Evolutionary conservation across 345 rosid species (phyloP).

Genomic region (Gossypium herbaceum): DNA sequence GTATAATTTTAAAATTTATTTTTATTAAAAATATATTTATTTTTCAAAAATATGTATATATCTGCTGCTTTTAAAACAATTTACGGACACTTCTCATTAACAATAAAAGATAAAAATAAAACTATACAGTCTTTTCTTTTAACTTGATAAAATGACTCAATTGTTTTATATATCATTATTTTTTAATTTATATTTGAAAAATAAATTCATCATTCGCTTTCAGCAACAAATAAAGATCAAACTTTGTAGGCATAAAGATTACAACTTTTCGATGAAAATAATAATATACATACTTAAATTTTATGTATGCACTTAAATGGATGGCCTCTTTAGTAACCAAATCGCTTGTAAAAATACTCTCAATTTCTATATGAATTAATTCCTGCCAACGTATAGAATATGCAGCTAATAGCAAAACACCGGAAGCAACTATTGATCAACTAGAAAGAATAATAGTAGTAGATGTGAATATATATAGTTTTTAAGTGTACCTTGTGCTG

Average conservation of each 20-base stretch:
- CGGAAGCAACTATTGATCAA: neutral
- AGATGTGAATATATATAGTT: neutral
- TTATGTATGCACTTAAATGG: neutral
- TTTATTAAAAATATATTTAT: no score
- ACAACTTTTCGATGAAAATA: neutral
- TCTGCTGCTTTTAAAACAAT: no score
- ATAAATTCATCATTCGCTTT: neutral
- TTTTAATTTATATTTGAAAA: no score
- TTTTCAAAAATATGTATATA: no score
- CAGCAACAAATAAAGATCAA: neutral
- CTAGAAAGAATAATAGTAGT: conserved; percentile 9
- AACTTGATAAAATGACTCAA: no score
- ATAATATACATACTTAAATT: conserved; percentile 3
- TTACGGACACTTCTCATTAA: no score
- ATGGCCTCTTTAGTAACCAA: neutral
- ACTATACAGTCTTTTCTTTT: no score
- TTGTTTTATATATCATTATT: no score
- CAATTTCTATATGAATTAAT: neutral
- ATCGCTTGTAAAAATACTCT: conserved; percentile 6
- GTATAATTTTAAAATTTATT: no score
- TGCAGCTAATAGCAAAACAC: conserved; percentile 1
- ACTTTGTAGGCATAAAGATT: neutral
- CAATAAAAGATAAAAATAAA: no score
- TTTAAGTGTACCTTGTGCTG: conserved; percentile 59
- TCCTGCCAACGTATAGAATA: neutral